phyloP scores from a whole-genome alignment of 2,329 filamentous ascomycete species.

The Arthrocladium fulminans region DNA sequence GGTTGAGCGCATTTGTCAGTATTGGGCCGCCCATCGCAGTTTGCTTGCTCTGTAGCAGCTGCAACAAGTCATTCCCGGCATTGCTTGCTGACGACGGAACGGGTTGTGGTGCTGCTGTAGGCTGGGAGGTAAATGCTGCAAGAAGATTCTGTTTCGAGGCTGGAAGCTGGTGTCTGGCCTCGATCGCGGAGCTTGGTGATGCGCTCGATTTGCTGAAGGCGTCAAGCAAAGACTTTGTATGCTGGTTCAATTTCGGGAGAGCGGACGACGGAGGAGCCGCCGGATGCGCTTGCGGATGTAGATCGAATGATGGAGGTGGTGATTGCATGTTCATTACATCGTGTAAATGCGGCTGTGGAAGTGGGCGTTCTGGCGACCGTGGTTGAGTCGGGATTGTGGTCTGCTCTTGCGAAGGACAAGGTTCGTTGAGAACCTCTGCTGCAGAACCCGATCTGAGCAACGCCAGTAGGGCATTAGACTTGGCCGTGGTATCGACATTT shows the following conservation, averaged over 20 bases:
- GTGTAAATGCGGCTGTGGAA: neutral
- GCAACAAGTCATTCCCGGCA: neutral
- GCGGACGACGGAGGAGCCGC: conserved; percentile 48
- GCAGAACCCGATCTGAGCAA: conserved; percentile 41
- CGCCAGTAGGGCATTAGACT: conserved; percentile 47
- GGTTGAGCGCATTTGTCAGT: neutral
- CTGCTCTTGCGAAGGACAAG: conserved; percentile 50
- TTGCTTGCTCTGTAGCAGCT: neutral
- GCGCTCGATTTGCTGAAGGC: conserved; percentile 42
- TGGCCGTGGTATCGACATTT: conserved; percentile 28
- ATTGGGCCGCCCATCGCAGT: neutral
- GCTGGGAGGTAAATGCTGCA: neutral
- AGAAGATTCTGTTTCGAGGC: conserved; percentile 8
- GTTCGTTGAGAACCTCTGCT: conserved; percentile 26
- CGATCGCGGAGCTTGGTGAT: conserved; percentile 15
- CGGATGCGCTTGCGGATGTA: conserved; percentile 20
- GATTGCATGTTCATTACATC: conserved; percentile 3
- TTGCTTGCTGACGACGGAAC: neutral
- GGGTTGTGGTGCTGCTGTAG: neutral
- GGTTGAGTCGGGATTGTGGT: conserved; percentile 42
- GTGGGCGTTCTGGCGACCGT: neutral
- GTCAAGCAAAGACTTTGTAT: conserved; percentile 50
- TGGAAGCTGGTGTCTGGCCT: neutral
- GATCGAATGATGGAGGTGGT: conserved; percentile 1
- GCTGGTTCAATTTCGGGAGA: conserved; percentile 49